Evolutionary conservation across 1,284 basidiomycete species (phyloP).

Genomic region (Phaffia rhodozyma): DNA sequence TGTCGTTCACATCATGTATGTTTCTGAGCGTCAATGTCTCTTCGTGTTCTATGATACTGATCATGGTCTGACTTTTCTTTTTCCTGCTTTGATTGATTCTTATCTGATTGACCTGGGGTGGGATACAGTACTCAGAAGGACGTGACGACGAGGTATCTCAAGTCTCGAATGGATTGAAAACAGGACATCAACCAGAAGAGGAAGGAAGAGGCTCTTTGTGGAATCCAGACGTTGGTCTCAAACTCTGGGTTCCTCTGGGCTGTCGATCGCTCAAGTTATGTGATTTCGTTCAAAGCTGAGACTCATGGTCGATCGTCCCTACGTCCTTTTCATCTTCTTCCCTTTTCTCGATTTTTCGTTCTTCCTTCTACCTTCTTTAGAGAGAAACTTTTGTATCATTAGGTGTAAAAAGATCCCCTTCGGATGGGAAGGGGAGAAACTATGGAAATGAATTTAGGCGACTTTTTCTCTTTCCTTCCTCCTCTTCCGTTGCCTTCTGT

Average conservation of each 20-base stretch:
- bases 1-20: slow-evolving; percentile 89
- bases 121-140: slow-evolving; percentile 22
- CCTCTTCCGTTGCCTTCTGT: neutral
- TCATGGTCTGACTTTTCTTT: neutral
- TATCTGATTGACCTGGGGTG: neutral
- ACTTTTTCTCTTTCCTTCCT: neutral
- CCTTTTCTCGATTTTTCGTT: neutral
- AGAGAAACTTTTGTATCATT: neutral
- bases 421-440: slow-evolving; percentile 6
- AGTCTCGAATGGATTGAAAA: slow-evolving; percentile 16
- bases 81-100: neutral
- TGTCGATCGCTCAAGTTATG: neutral
- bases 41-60: neutral
- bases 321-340: no score
- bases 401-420: slow-evolving; percentile 1
- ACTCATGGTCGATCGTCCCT: neutral
- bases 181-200: neutral
- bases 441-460: slow-evolving; percentile 1
- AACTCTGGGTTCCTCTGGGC: neutral
- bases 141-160: slow-evolving; percentile 27
- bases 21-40: slow-evolving; percentile 22
- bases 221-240: neutral
- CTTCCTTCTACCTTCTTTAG: neutral
- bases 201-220: neutral
- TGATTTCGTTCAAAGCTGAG: no score